Percentiles rank a stretch among this genome's conserved stretches.
phyloP scores from a whole-genome alignment of 2,329 filamentous ascomycete species.

The Setomelanomma holmii region DNA sequence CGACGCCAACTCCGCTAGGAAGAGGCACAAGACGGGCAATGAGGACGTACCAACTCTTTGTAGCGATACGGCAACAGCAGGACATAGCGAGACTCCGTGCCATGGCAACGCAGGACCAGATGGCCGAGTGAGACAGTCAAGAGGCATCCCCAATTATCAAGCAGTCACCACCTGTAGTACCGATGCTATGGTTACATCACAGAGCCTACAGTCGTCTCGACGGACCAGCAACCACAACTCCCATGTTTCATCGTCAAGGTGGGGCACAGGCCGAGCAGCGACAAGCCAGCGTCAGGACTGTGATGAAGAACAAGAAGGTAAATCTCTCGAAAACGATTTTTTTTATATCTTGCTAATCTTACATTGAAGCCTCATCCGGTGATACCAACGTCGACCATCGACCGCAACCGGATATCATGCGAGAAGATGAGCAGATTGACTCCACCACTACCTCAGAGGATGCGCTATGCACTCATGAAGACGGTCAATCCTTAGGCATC shows the following conservation, averaged over 20 bases:
- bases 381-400: constrained; percentile 2
- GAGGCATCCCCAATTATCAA: constrained; percentile 1
- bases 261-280: constrained; percentile 1
- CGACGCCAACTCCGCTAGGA: constrained; percentile 1
- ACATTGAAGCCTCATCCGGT: constrained; percentile 3
- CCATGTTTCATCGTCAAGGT: constrained; percentile 1
- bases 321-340: not conserved
- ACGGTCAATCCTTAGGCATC: no score
- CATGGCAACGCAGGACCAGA: constrained; percentile 1
- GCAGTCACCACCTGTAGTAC: not conserved
- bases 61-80: not conserved
- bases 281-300: constrained; percentile 1
- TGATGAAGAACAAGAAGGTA: constrained; percentile 2
- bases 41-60: not conserved
- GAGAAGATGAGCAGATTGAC: constrained; percentile 1
- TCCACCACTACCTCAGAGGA: constrained; percentile 2
- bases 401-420: constrained; percentile 3
- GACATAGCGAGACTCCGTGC: constrained; percentile 2
- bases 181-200: not conserved
- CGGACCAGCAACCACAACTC: constrained; percentile 3
- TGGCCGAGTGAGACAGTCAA: not conserved
- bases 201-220: constrained; percentile 2
- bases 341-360: constrained; percentile 2
- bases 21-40: constrained; percentile 3
- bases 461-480: not conserved